Evolutionary conservation across 306 rosid species (phyloP).

Genomic region (Cicer chorassanicum): DNA sequence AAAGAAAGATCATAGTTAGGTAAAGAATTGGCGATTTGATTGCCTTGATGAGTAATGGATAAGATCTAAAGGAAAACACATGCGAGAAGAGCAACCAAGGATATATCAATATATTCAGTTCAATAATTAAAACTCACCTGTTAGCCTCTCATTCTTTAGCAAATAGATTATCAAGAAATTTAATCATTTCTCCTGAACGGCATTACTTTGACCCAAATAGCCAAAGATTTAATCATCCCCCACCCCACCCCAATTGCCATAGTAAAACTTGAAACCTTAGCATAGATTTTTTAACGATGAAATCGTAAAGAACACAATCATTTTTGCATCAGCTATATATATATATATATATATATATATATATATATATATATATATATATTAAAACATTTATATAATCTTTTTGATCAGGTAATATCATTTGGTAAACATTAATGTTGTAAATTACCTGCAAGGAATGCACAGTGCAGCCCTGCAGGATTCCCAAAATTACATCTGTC

Average conservation of each 20-base stretch:
- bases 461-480: slow-evolving; percentile 91
- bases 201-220: not conserved
- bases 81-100: no score
- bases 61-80: no score
- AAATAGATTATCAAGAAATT: not conserved
- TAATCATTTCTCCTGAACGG: not conserved
- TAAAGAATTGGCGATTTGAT: no score
- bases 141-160: not conserved
- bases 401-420: slow-evolving; percentile 18
- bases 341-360: no score
- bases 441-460: slow-evolving; percentile 80
- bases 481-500: slow-evolving; percentile 36
- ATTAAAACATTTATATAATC: no score
- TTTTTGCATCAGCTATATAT: not conserved
- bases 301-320: not conserved
- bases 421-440: slow-evolving; percentile 39
- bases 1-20: no score
- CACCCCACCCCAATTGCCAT: slow-evolving; percentile 6
- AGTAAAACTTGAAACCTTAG: slow-evolving; percentile 1
- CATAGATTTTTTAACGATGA: not conserved
- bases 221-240: not conserved
- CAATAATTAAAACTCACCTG: no score
- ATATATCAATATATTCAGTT: no score
- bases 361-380: not conserved
- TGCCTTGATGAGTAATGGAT: no score